Conservation (phyloP, 164 flowering plant genomes). For the Nymphaea thermarum region DNA sequence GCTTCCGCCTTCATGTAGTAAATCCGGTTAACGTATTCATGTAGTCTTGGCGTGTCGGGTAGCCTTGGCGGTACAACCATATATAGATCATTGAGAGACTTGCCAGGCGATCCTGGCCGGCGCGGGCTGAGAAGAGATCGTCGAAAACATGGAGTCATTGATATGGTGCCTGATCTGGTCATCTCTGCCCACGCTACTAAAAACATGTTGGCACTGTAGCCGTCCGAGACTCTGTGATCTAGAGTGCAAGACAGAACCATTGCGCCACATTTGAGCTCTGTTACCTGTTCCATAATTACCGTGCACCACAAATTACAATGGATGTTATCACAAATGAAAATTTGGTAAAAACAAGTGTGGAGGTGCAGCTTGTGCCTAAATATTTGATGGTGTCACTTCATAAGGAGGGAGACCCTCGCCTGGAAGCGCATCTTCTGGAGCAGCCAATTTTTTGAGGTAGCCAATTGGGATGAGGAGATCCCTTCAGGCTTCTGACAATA, state of each 20-base stretch:
- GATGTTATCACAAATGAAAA: too few species aligned
- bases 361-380: too few species aligned
- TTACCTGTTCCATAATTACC: slow-evolving; percentile 15
- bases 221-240: slow-evolving; percentile 44
- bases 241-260: slow-evolving; percentile 34
- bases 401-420: too few species aligned
- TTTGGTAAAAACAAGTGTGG: too few species aligned
- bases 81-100: slow-evolving; percentile 13
- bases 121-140: slow-evolving; percentile 11
- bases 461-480: too few species aligned
- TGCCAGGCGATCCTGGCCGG: background rate
- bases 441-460: too few species aligned
- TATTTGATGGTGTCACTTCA: too few species aligned
- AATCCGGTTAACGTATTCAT: slow-evolving; percentile 15
- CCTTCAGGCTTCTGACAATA: too few species aligned
- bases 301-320: too few species aligned
- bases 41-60: slow-evolving; percentile 4
- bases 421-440: too few species aligned
- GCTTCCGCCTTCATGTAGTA: slow-evolving; percentile 14
- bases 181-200: slow-evolving; percentile 32
- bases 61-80: slow-evolving; percentile 1
- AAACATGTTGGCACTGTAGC: slow-evolving; percentile 42
- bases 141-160: slow-evolving; percentile 1
- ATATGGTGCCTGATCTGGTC: slow-evolving; percentile 1
- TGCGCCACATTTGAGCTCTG: slow-evolving; percentile 31